These are phyloP conservation scores for Alternaria triticina DNA, from an alignment of 2,329 filamentous ascomycete species.

Conservation along the genomic window DNA sequence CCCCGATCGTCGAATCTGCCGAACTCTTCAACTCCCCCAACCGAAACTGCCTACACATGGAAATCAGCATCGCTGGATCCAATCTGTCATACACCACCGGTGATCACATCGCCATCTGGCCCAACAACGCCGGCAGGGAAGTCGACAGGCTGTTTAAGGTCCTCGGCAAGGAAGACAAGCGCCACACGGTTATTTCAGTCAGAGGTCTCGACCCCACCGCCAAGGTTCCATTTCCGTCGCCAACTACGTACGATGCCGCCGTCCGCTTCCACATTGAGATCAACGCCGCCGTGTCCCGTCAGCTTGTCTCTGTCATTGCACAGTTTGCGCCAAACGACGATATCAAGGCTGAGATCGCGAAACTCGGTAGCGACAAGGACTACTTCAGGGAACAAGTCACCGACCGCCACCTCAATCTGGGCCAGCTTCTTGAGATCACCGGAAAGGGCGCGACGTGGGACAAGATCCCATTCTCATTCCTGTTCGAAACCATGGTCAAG, in stretches of 20 bases:
- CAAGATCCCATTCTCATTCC: conserved; percentile 87
- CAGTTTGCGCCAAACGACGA: conserved; percentile 87
- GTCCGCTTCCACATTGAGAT: conserved; percentile 97
- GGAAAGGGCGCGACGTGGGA: conserved; percentile 78
- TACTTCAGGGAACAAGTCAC: conserved; percentile 89
- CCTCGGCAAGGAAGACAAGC: conserved; percentile 77
- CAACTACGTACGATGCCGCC: conserved; percentile 94
- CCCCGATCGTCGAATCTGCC: conserved; percentile 86
- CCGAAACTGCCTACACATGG: conserved; percentile 95
- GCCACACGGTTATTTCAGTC: conserved; percentile 81
- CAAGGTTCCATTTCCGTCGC: conserved; percentile 96
- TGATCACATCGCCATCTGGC: conserved; percentile 97
- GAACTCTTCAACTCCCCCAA: conserved; percentile 90
- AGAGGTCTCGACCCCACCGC: conserved; percentile 93
- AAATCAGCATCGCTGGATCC: conserved; percentile 87
- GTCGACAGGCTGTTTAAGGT: conserved; percentile 87
- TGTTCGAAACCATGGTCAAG: conserved; percentile 93
- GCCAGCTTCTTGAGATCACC: conserved; percentile 78
- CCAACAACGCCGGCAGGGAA: conserved; percentile 90
- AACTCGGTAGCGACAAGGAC: conserved; percentile 90
- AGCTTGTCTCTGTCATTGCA: conserved; percentile 86
- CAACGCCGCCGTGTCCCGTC: conserved; percentile 91
- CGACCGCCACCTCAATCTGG: conserved; percentile 85
- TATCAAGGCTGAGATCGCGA: conserved; percentile 85
- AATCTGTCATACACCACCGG: conserved; percentile 94